Evolutionary conservation across 805 yeast genomes (phyloP), one percentile per base, ranked within the genome.

Genomic region (Ogataea trehaloabstinens): DNA sequence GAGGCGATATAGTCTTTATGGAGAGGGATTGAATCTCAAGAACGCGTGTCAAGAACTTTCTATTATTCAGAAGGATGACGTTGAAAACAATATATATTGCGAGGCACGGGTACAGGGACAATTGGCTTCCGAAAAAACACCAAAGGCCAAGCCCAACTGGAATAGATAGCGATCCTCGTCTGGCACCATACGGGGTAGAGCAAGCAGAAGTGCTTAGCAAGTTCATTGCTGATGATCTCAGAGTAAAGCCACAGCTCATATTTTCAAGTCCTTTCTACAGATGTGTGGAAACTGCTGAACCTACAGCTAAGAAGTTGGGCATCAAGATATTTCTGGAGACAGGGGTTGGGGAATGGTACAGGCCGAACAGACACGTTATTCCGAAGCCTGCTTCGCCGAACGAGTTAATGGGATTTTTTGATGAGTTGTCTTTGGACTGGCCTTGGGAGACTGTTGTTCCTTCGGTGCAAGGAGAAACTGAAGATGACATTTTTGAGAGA

Each of bases 271-370:
- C 98, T 0, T 90, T 89, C 60, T 89, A 86, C 58, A 69, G 98
- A 42, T 93, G 98, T 60, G 67, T 89, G 5, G 87, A 93, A 55
- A 90, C 98, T 0, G 71, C 83, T 6, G 63, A 72, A 8, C 95
- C 95, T 2, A 70, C 82, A 11, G 79, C 95, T 1, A 67, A 77
- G 30, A 56, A 58, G 19, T 61, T 88, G 12, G 78, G 71, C 4
- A 50, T 85, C 24, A 76, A 78, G 10, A 74, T 90, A 8, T 70
- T 65, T 34, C 61, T 85, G 4, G 99, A 93, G 52, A 65, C 81
- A 37, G 98, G 97, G 1, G 70, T 91, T 19, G 95, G 96, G 17
- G 97, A 93, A 63, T 89, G 96, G 95, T 91, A 85, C 55, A 76
- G 77, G 51, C 78, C 77, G n/a, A 76, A 76, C 31, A 68, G 96